These are phyloP conservation scores for Aspergillus carbonarius DNA, from an alignment of 2,329 filamentous ascomycete genomes.

Conservation along the genomic window DNA sequence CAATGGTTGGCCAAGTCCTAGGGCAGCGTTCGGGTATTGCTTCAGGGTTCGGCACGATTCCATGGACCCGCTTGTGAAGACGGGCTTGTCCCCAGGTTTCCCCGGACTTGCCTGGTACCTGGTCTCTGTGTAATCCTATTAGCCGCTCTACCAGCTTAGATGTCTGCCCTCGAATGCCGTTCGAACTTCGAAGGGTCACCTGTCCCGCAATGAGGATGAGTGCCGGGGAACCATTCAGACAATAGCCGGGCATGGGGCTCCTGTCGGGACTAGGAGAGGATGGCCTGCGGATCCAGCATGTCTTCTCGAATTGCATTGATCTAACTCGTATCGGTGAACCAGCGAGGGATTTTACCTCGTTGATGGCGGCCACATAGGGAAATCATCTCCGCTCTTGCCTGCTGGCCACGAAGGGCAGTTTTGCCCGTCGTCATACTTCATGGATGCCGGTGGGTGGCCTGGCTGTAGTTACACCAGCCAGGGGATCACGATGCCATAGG, in stretches of 20 bases:
- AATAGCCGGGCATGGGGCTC: background rate
- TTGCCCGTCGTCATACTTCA: slow-evolving; percentile 1
- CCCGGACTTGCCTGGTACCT: background rate
- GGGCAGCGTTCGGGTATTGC: background rate
- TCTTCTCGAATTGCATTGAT: background rate
- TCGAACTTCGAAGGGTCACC: background rate
- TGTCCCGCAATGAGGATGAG: background rate
- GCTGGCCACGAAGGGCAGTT: slow-evolving; percentile 8
- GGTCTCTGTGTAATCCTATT: background rate
- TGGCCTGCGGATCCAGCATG: background rate
- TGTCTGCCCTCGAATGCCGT: background rate
- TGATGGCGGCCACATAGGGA: slow-evolving; percentile 8
- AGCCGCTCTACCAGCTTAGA: background rate
- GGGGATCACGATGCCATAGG: slow-evolving; percentile 2
- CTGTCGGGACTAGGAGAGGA: background rate
- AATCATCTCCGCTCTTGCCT: slow-evolving; percentile 19
- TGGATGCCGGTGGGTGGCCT: background rate
- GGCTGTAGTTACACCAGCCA: background rate
- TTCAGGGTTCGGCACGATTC: slow-evolving; percentile 4
- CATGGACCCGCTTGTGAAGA: slow-evolving; percentile 3
- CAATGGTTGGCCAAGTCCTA: background rate
- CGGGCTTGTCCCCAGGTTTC: background rate
- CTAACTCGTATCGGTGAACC: background rate
- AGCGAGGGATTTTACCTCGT: background rate
- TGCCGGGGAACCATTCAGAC: background rate